These are phyloP conservation scores for Melaleuca alternifolia DNA, from an alignment of 345 rosid genomes.

Conservation along the genomic window DNA sequence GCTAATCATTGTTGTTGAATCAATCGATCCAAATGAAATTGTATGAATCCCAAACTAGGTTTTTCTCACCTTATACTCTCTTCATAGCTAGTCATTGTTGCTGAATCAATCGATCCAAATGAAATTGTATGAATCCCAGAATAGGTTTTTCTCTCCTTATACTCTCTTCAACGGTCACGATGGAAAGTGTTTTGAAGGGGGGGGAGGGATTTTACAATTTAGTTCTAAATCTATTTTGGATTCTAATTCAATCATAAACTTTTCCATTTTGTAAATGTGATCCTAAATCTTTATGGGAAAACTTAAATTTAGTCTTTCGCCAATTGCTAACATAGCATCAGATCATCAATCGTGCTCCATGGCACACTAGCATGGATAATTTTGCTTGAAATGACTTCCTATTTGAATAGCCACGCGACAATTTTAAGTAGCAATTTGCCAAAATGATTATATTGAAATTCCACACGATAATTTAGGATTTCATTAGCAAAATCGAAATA, in stretches of 20 bases:
- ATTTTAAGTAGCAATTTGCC: fast-evolving
- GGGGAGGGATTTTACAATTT: neutral
- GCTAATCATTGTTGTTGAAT: no score
- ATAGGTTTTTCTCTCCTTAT: neutral
- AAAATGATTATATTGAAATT: neutral
- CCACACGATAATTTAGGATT: neutral
- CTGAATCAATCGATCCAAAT: no score
- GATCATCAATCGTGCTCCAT: neutral
- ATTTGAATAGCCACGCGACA: fast-evolving
- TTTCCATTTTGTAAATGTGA: no score
- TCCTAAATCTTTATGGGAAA: neutral
- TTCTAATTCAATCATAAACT: no score
- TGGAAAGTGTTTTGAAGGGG: neutral
- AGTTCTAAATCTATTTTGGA: no score
- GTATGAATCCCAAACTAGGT: neutral
- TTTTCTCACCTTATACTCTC: neutral
- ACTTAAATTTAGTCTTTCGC: neutral
- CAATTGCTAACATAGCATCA: neutral
- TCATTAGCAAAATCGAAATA: neutral
- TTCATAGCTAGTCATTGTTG: no score
- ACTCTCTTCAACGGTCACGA: neutral
- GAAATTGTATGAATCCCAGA: no score
- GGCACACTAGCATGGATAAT: neutral
- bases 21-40: no score
- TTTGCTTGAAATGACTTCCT: neutral